Conservation (phyloP, 2,329 filamentous ascomycete genomes). For the Blastomyces gilchristii region DNA sequence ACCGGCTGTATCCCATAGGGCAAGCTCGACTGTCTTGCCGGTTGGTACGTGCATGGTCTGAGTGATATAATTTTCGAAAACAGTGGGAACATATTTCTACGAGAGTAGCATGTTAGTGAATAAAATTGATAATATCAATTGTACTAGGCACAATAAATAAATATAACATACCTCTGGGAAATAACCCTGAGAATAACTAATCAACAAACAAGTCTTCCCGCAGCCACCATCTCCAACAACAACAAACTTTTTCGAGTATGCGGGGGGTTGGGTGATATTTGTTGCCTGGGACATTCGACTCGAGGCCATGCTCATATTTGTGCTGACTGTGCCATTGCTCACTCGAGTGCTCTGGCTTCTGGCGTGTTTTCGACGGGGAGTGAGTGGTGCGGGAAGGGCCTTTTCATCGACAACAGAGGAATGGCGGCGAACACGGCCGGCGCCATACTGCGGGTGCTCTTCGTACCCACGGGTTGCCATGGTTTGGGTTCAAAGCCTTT, state of each 20-base stretch:
- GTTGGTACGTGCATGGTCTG: conserved; percentile 79
- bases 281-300: conserved; percentile 67
- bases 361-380: conserved; percentile 38
- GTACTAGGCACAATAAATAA: neutral
- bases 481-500: conserved; percentile 6
- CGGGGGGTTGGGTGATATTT: conserved; percentile 77
- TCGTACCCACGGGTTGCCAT: conserved; percentile 15
- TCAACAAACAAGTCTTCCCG: conserved; percentile 95
- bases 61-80: conserved; percentile 99
- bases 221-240: conserved; percentile 97
- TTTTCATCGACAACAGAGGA: conserved; percentile 36
- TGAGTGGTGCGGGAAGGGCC: conserved; percentile 31
- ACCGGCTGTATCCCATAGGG: conserved; percentile 95
- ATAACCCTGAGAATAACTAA: conserved; percentile 97
- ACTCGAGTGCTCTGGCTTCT: conserved; percentile 53
- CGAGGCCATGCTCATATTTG: conserved; percentile 61
- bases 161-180: conserved; percentile 75
- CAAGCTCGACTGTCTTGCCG: conserved; percentile 91
- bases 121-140: neutral
- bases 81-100: conserved; percentile 98
- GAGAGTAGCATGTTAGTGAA: neutral
- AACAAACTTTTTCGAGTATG: conserved; percentile 98
- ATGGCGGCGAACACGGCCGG: conserved; percentile 47
- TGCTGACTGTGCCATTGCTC: conserved; percentile 85
- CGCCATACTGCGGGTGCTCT: conserved; percentile 26